Evolutionary conservation across 257 asterid genomes (phyloP), one percentile per base, ranked within the genome.

Genomic region (Petrea volubilis): DNA sequence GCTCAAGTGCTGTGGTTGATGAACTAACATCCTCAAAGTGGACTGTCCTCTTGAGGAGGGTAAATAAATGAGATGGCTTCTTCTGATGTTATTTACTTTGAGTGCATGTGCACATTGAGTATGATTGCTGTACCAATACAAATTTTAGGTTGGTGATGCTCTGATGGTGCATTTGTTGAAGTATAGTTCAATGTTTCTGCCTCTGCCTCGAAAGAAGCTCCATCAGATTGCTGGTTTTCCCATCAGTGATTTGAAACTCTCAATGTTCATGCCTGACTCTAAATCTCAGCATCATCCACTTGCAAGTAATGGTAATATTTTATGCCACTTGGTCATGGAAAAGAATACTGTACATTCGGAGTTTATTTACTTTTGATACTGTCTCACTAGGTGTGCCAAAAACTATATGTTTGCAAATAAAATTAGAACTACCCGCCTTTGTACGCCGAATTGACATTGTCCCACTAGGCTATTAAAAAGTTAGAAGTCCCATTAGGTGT

Each of bases 141-240:
- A 71, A 51, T 64, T 63, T 78, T 81, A 93, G 97, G 86, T 90
- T 59, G 97, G 98, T 70, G 97, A 90, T 74, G 73, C 69, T 83
- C 78, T 93, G 65, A 87, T 93, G 97, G 50, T 73, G 59, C 81
- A 88, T 79, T 74, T 90, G 72, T 80, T 93, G 72, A 85, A 68
- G 85, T 43, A 86, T 72, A 80, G 94, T 57, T 90, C 85, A 27
- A 56, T 93, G 63, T 93, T 93, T 77, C 74, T 89, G 81, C 91
- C 92, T 50, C 86, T 91, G 74, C 81, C 90, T 53, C 74, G 63
- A 65, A 85, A 67, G 67, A 86, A 84, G 73, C 72, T 83, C 80
- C 82, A 57, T 73, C 98, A 93, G 79, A 86, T 90, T 67, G 69
- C 90, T 63, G 98, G 98, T 55, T 76, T 64, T 59, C 90, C 96